These are phyloP conservation scores for Coffea humblotiana DNA, from an alignment of 305 asterid species.

Conservation along the genomic window DNA sequence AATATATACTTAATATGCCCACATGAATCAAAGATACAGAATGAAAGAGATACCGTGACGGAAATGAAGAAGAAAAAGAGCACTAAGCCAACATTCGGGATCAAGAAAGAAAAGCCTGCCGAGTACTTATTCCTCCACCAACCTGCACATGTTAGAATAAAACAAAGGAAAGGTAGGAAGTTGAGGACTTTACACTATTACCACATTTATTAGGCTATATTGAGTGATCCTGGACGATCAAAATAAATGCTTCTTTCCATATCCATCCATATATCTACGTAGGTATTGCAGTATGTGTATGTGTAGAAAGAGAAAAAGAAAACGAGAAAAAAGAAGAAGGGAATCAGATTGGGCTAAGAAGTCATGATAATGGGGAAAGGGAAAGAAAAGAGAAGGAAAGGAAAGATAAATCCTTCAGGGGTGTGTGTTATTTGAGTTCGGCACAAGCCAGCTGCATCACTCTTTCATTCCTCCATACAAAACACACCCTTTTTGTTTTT, in stretches of 20 bases:
- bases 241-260: constrained; percentile 26
- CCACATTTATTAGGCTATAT: constrained; percentile 22
- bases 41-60: constrained; percentile 13
- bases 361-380: constrained; percentile 11
- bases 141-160: constrained; percentile 10
- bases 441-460: constrained; percentile 4
- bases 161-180: constrained; percentile 7
- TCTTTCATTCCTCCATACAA: not conserved
- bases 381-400: not conserved
- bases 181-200: constrained; percentile 2
- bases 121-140: constrained; percentile 7
- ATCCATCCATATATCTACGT: constrained; percentile 9
- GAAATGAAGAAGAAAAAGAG: constrained; percentile 13
- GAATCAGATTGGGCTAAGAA: constrained; percentile 18
- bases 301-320: constrained; percentile 1
- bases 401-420: constrained; percentile 1
- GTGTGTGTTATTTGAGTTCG: constrained; percentile 5
- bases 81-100: constrained; percentile 10
- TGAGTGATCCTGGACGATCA: constrained; percentile 28
- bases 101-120: not conserved
- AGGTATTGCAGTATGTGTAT: not conserved
- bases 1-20: not conserved
- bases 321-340: not conserved
- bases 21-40: not conserved
- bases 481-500: not conserved